phyloP scores from a whole-genome alignment of 2,329 filamentous ascomycete genomes.

The Colletotrichum agaves region DNA sequence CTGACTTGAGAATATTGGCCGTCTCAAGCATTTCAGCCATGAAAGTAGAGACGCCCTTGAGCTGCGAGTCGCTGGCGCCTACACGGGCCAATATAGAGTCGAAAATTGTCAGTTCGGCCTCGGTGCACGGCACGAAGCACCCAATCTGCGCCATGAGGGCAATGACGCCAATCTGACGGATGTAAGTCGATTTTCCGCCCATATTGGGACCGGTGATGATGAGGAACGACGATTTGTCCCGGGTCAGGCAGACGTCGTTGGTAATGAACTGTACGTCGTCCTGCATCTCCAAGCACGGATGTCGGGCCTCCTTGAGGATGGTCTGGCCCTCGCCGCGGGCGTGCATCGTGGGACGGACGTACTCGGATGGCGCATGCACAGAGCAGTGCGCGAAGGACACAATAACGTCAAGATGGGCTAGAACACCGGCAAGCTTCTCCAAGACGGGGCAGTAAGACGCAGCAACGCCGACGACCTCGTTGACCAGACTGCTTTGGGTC shows the following conservation, averaged over 20 bases:
- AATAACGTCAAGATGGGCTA: slow-evolving; percentile 95
- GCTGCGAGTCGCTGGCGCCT: slow-evolving; percentile 93
- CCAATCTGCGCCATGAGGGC: slow-evolving; percentile 97
- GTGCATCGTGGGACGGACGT: slow-evolving; percentile 92
- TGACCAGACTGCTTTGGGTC: slow-evolving; percentile 90
- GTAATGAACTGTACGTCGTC: slow-evolving; percentile 99
- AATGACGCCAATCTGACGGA: slow-evolving; percentile 95
- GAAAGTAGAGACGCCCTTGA: slow-evolving; percentile 98
- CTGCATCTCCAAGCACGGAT: slow-evolving; percentile 98
- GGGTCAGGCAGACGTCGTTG: slow-evolving; percentile 87
- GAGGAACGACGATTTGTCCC: slow-evolving; percentile 86
- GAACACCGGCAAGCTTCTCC: slow-evolving; percentile 86
- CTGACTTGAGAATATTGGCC: slow-evolving; percentile 96
- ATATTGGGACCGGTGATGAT: slow-evolving; percentile 99
- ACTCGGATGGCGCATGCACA: slow-evolving; percentile 90
- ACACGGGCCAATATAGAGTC: slow-evolving; percentile 97
- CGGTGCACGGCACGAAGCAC: slow-evolving; percentile 92
- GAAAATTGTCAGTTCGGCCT: slow-evolving; percentile 94
- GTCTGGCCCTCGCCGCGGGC: slow-evolving; percentile 88
- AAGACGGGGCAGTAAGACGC: slow-evolving; percentile 94
- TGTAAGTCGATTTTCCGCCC: slow-evolving; percentile 99
- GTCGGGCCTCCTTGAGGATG: slow-evolving; percentile 89
- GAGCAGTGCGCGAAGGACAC: slow-evolving; percentile 93
- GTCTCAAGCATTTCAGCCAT: slow-evolving; percentile 99
- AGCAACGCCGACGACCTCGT: slow-evolving; percentile 91